These are phyloP conservation scores for Flagelloscypha sp. DNA, from an alignment of 768 basidiomycete genomes.

Conservation along the genomic window DNA sequence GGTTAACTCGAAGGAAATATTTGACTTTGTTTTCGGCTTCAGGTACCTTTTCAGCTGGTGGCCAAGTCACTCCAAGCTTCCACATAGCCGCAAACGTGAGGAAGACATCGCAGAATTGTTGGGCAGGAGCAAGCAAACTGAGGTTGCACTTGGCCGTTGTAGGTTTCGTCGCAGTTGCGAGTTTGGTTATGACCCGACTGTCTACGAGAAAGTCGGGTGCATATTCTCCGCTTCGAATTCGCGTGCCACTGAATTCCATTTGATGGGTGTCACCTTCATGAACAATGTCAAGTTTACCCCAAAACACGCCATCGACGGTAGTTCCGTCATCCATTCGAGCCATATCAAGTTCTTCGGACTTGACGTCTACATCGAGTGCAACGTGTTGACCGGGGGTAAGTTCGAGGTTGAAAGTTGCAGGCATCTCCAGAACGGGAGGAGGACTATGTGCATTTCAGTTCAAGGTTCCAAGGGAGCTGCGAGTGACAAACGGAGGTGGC, in stretches of 20 bases:
- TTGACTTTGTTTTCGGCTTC: constrained; percentile 70
- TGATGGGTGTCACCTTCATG: constrained; percentile 70
- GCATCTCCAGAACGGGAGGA: constrained; percentile 80
- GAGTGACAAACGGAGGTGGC: too few species aligned
- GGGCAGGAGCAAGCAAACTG: constrained; percentile 60
- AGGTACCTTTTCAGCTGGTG: constrained; percentile 61
- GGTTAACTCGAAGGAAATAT: constrained; percentile 76
- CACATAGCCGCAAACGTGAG: constrained; percentile 65
- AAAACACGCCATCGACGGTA: constrained; percentile 76
- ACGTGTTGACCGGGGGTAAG: constrained; percentile 72
- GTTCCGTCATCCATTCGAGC: constrained; percentile 87
- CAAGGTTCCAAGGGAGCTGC: too few species aligned
- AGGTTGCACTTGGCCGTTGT: constrained; percentile 70
- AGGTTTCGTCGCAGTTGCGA: constrained; percentile 68
- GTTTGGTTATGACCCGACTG: constrained; percentile 66
- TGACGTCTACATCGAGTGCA: constrained; percentile 69
- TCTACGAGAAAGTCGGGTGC: constrained; percentile 68
- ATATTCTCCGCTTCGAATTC: constrained; percentile 53
- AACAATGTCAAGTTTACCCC: constrained; percentile 80
- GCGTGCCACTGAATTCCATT: constrained; percentile 79
- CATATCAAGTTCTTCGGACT: constrained; percentile 84
- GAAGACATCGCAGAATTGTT: constrained; percentile 76
- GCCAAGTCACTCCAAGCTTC: constrained; percentile 73
- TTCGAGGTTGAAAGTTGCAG: constrained; percentile 77
- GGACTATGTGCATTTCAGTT: constrained; percentile 28